These are phyloP conservation scores for Clonostachys rhizophaga DNA, from an alignment of 2,329 filamentous ascomycete species.

Conservation along the genomic window DNA sequence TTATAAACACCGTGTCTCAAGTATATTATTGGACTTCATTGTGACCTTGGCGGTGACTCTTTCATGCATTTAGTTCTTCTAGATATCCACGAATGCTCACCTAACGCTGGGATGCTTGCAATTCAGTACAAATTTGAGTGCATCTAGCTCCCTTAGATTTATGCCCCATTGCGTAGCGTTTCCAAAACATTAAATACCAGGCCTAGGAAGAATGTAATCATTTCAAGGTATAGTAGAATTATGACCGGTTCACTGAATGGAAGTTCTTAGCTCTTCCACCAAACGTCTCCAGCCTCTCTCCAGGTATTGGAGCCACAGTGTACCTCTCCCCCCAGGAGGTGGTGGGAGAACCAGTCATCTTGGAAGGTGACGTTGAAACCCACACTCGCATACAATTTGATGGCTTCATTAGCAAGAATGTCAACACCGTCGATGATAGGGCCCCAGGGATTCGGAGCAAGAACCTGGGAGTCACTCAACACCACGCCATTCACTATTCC, in stretches of 20 bases:
- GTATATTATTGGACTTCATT: too few relatives aligned
- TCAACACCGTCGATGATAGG: slow-evolving; percentile 15
- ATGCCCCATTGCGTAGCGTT: too few relatives aligned
- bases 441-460: slow-evolving; percentile 16
- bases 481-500: slow-evolving; percentile 13
- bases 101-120: too few relatives aligned
- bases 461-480: slow-evolving; percentile 4
- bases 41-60: too few relatives aligned
- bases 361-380: slow-evolving; percentile 12
- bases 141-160: too few relatives aligned
- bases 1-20: too few relatives aligned
- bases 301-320: slow-evolving; percentile 14
- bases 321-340: slow-evolving; percentile 12
- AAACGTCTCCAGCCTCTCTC: slow-evolving; percentile 3
- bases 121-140: too few relatives aligned
- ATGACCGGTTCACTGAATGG: not conserved
- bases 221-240: not conserved
- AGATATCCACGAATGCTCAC: too few relatives aligned
- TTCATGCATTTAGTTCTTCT: too few relatives aligned
- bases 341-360: slow-evolving; percentile 19
- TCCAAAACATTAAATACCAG: too few relatives aligned
- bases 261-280: slow-evolving; percentile 7
- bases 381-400: slow-evolving; percentile 10
- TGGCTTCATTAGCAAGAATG: slow-evolving; percentile 11
- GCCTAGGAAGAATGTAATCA: too few relatives aligned